Evolutionary conservation across 495 filamentous ascomycete genomes (phyloP), one percentile per base, ranked within the genome.

Genomic region (Podospora anserina): DNA sequence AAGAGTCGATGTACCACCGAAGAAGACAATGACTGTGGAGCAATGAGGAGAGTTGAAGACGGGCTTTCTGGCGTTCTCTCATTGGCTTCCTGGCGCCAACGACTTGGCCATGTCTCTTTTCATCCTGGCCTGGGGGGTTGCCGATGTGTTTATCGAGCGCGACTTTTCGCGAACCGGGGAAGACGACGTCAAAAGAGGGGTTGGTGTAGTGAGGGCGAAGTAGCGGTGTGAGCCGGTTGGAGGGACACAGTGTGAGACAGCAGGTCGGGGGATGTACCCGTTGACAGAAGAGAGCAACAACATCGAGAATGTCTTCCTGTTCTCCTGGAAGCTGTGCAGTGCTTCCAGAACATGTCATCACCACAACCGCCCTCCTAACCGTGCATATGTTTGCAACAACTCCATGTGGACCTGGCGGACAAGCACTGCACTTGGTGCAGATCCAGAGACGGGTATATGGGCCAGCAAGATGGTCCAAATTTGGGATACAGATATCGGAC

Each of bases 171-270:
- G 68, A 20, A 58, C 23, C 55, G 55, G 23, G 55, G n/a, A n/a
- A 19, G 55, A 58, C 55, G 5, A 49, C 27, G 59, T 61, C 28
- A 27, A 28, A 26, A 28, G 66, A 68, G 76, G 72, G 68, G 75
- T 77, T 67, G 64, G 44, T 71, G 66, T 75, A 77, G 68, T 61
- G 58, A 69, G 26, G 63, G 49, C 64, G 64, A 74, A 78, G 75
- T 77, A 78, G 76, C 76, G 76, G 76, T 78, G 76, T 72, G 76
- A 69, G 64, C 62, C 19, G 66, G 74, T 65, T 70, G 28, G 18
- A 44, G 61, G 19, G 15, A 63, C 61, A 77, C 75, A 77, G 75
- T 77, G 75, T 67, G 75, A 69, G 61, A 30, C 56, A 27, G 18
- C 6, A 32, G 15, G 23, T 44, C 68, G 70, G 74, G 64, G 68